Evolutionary conservation across 148 eudicot species (phyloP), one percentile per base, ranked within the genome.

Genomic region (Camellia granthamiana): DNA sequence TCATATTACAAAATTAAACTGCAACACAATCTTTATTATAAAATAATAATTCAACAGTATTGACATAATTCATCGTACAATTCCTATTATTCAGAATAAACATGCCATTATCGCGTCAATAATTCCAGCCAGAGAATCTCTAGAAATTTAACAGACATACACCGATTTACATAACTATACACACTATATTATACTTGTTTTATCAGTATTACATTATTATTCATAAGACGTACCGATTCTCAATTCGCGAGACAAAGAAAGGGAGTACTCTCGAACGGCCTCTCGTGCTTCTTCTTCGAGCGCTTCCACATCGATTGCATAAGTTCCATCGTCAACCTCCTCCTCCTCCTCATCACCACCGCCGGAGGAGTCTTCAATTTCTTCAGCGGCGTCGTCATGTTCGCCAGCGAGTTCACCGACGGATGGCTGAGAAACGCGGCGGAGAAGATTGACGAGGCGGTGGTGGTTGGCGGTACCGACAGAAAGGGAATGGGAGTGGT

Each of bases 241-340:
- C 79, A 95, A 80, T 87, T 91, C 82, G 9, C 83, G 85, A 52
- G 96, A 91, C 23, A 95, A 77, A 52, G 90, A 82, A 30, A 78
- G 67, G 15, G 95, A 85, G 82, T 84, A 93, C 82, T 93, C 97
- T 38, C 80, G 83, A 67, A 82, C 93, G 5, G 81, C 89, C 46
- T 62, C 77, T 80, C 62, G 80, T 6, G 98, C 98, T 84, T 92
- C 96, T 74, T 73, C 84, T 79, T 95, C 94, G 68, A 95, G 89
- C 78, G 84, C 94, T 13, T 89, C 87, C 58, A 81, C 89, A 81
- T 95, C 92, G n/a, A 92, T 16, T 5, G 63, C 77, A 52, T 51
- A 76, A 77, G 19, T 47, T 8, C 81, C 90, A 47, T 83, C 85
- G 62, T 66, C 82, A 0, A 16, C 79, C 6, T 91, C 92, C 21